Base-by-base conservation (phyloP, 202 grass and related monocot genomes). In the Cymbopogon flexuosus region DNA sequence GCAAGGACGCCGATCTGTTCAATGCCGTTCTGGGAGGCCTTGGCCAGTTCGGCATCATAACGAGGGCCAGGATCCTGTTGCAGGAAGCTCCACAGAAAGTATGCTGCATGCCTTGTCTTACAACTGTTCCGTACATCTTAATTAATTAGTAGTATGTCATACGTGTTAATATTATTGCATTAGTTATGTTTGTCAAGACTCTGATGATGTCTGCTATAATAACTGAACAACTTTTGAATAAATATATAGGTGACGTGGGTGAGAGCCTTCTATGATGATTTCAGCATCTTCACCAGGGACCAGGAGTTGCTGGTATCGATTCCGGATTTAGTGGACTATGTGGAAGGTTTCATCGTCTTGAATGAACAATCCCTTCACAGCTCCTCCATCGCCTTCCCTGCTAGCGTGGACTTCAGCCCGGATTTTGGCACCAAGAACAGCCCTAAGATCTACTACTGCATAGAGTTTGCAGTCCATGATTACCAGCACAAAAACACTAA, bases 1-100 rank as follows among this genome's bases (percentile, higher is more conserved):
- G 81, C 71, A 90, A 94, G 78, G 73, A 87, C 39, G 85, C 89
- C 35, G 91, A 97, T 77, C 79, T 97, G 72, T 97, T 97, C 81
- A 85, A 89, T 85, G 92, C 91, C 69, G 91, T 97, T 79, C 85
- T 94, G 42, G 94, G 94, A 47, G 94, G 94, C 62, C 87, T 97
- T 72, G 94, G 94, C 67, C 94, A 97, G 80, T 97, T 97, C 78
- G 94, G 91, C 82, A 94, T 97, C 79, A 97, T 97, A 75, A 97
- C 91, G 49, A 94, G 81, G 84, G 94, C 94, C 70, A 94, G 94
- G 80, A 90, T 97, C 76, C 81, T 92, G 39, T 81, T 97, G 70
- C 89, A 97, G 85, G 85, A 92, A 66, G 94, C 94, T 87, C 94
- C 94, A 71, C 43, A 82, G 49, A 97, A 94, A 81, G 91, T 97